Evolutionary conservation across 176 grass and related monocot species (phyloP).

Genomic region (Tuctoria greenei): DNA sequence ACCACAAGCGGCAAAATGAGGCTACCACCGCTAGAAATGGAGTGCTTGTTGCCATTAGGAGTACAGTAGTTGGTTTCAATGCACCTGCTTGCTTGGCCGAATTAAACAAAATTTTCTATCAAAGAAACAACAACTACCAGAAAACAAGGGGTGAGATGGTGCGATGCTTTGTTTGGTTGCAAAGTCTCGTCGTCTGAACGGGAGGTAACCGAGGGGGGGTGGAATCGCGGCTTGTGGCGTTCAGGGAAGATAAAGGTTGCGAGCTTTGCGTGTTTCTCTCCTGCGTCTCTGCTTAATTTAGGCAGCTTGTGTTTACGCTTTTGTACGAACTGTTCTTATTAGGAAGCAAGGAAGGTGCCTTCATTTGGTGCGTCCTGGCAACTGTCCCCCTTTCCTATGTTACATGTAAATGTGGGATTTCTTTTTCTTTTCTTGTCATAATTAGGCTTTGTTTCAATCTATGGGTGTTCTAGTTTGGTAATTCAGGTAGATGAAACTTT

Average conservation of each 20-base stretch:
- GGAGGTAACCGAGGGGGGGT: not conserved
- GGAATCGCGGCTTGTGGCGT: conserved; percentile 35
- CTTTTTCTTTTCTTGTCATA: not conserved
- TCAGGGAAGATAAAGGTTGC: conserved; percentile 26
- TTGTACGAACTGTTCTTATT: conserved; percentile 13
- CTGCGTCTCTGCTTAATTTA: conserved; percentile 36
- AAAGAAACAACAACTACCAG: not conserved
- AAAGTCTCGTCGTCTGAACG: conserved; percentile 31
- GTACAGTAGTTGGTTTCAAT: not conserved
- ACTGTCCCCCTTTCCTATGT: not conserved
- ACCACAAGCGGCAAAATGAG: not conserved
- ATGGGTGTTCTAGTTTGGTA: conserved; percentile 10
- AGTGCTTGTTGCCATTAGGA: not conserved
- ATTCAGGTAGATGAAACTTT: conserved; percentile 34
- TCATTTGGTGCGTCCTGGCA: not conserved
- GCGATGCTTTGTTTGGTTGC: conserved; percentile 42
- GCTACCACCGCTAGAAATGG: not conserved
- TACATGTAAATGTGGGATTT: not conserved
- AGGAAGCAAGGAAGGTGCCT: not conserved
- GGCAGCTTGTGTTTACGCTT: not conserved
- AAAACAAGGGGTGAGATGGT: conserved; percentile 3
- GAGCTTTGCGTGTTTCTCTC: conserved; percentile 50
- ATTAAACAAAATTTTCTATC: not conserved
- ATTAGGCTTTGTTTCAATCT: not conserved
- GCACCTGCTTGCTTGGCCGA: not conserved